Conservation (phyloP, 805 yeast species). For the Zygotorulaspora chibaensis region DNA sequence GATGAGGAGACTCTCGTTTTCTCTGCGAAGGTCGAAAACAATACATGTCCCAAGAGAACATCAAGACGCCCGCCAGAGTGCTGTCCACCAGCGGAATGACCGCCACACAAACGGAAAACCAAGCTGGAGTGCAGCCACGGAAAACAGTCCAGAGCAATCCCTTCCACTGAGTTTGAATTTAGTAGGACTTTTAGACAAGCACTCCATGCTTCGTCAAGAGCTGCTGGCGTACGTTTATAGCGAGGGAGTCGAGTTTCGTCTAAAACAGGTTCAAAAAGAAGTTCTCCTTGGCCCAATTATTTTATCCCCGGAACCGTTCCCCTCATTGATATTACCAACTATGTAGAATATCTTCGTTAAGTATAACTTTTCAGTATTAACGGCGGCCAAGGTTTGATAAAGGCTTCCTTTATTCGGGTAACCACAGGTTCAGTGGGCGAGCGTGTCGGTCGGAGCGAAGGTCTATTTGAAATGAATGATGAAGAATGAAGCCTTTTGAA, state of each 20-base stretch:
- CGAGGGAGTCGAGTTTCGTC: slow-evolving; percentile 2
- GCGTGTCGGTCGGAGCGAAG: too few relatives aligned
- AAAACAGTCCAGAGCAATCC: too few relatives aligned
- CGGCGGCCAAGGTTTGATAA: background rate
- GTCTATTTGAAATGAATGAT: too few relatives aligned
- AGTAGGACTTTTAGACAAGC: background rate
- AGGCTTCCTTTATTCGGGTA: background rate
- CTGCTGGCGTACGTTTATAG: slow-evolving; percentile 4
- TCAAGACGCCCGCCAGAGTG: too few relatives aligned
- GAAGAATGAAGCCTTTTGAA: too few relatives aligned
- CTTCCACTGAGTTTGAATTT: too few relatives aligned
- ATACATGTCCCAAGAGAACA: too few relatives aligned
- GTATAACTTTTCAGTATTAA: background rate
- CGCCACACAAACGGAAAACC: too few relatives aligned
- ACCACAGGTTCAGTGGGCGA: background rate
- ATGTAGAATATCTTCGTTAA: background rate
- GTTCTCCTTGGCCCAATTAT: slow-evolving; percentile 3
- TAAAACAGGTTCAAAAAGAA: background rate
- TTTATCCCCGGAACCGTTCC: slow-evolving; percentile 4
- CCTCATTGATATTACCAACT: slow-evolving; percentile 6
- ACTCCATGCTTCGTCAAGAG: slow-evolving; percentile 6
- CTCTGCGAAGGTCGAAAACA: too few relatives aligned
- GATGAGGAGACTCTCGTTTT: too few relatives aligned
- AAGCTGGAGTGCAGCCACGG: too few relatives aligned
- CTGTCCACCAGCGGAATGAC: too few relatives aligned